Evolutionary conservation across 1,139 yeast species (phyloP).

Genomic region (Petasospora rhodanensis): DNA sequence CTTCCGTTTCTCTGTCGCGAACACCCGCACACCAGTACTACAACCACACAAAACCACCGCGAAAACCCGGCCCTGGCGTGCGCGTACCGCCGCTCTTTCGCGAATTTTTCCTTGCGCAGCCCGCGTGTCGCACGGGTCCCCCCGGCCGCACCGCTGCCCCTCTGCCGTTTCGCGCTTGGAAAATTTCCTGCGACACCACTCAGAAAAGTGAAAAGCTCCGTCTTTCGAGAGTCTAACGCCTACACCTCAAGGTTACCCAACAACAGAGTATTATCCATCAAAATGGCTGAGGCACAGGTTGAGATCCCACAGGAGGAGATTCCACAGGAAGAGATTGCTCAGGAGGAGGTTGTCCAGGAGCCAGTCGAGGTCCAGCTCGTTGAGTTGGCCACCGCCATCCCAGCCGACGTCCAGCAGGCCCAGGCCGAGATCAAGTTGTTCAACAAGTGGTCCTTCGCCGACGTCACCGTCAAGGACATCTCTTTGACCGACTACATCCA

Average conservation of each 20-base stretch:
- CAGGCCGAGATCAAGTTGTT: constrained; percentile 94
- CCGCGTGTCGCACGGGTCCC: too few species aligned
- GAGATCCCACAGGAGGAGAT: constrained; percentile 29
- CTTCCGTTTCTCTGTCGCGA: too few species aligned
- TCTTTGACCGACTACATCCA: constrained; percentile 98
- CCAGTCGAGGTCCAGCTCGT: constrained; percentile 76
- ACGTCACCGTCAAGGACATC: constrained; percentile 95
- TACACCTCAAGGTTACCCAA: background rate
- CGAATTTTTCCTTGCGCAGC: too few species aligned
- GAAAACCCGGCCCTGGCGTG: too few species aligned
- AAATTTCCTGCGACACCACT: constrained; percentile 11
- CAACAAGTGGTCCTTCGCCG: constrained; percentile 99
- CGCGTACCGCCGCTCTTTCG: too few species aligned
- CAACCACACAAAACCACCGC: too few species aligned
- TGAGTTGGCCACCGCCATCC: constrained; percentile 90
- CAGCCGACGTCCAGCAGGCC: constrained; percentile 96
- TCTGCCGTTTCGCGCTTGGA: constrained; percentile 9
- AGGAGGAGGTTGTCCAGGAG: constrained; percentile 45
- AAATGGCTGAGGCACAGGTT: constrained; percentile 30
- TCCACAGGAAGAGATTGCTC: constrained; percentile 27
- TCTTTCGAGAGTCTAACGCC: too few species aligned
- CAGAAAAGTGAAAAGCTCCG: constrained; percentile 10
- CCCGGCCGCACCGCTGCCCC: too few species aligned
- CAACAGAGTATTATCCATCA: constrained; percentile 15
- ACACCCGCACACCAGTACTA: too few species aligned